Base-by-base conservation (phyloP, 345 rosid species). In the Camelina hispida region DNA sequence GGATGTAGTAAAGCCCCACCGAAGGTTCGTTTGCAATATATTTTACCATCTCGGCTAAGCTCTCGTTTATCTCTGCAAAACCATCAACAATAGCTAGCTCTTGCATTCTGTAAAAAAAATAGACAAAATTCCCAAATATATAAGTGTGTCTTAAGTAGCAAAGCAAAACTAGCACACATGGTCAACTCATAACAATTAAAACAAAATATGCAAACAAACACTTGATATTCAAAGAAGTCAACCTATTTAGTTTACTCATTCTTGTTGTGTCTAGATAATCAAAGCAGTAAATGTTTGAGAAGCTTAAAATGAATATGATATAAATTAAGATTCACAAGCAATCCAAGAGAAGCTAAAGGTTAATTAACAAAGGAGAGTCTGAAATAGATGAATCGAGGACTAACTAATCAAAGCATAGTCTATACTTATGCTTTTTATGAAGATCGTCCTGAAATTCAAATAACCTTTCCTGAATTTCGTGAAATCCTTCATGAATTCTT, bases 61-160 rank as follows among this genome's bases (percentile, higher is more conserved):
- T 76, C 80, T 92, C 96, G 72, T 80, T 89, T 86, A 95, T 87
- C 88, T 87, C 99, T 84, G 82, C 86, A 79, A 95, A 95, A 71
- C 98, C 98, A 80, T 95, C 97, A 66, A 74, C 85, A 53, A 87
- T 81, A 83, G 97, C 89, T 90, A 95, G 85, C 80, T 87, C 97
- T 88, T 84, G 88, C 99, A 95, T 95, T 77, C 87, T 91, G 78
- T 63, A 80, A 78, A 77, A n/a, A 46, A 23, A 23, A 23, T 23
- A 23, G 25, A 23, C 25, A 23, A 23, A 4, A 6, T 30, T 20
- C 22, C 15, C 18, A 62, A 42, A 61, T 57, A 53, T 1, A 32
- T 23, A 61, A 59, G 30, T 5, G 40, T 53, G 69, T 76, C 48
- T 23, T 20, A 17, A 38, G 4, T 17, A 9, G 35, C 66, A 35